Evolutionary conservation across 2,329 filamentous ascomycete species (phyloP).

Genomic region (Nothophaeocryptopus gaeumannii): DNA sequence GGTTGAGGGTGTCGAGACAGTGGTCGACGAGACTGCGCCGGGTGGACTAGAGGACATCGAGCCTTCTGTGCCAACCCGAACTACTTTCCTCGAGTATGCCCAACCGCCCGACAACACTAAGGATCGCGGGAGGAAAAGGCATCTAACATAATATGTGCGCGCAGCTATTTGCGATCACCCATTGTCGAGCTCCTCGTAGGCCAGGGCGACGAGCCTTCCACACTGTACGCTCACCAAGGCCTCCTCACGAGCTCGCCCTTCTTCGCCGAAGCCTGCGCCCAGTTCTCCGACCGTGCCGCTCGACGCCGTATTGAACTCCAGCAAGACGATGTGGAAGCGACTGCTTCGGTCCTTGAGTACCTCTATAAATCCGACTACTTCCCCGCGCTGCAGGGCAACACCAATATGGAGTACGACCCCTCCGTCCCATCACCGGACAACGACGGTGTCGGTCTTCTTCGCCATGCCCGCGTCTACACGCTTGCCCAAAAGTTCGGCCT

Average conservation of each 20-base stretch:
- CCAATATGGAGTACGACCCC: conserved; percentile 67
- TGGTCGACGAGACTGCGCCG: conserved; percentile 34
- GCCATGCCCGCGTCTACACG: conserved; percentile 86
- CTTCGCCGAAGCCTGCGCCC: conserved; percentile 62
- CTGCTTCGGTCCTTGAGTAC: conserved; percentile 77
- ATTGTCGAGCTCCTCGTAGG: conserved; percentile 48
- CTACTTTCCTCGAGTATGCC: conserved; percentile 46
- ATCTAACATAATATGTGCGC: background rate
- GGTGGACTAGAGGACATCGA: conserved; percentile 44
- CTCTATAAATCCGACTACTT: conserved; percentile 88
- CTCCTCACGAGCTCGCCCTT: conserved; percentile 72
- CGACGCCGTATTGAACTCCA: conserved; percentile 67
- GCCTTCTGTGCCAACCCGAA: conserved; percentile 39
- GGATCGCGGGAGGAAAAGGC: background rate
- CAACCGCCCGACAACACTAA: conserved; percentile 15
- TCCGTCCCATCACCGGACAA: conserved; percentile 66
- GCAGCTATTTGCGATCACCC: conserved; percentile 48
- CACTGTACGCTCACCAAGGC: conserved; percentile 75
- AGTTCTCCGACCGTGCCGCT: conserved; percentile 56
- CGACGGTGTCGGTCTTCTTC: conserved; percentile 77
- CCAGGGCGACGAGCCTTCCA: conserved; percentile 56
- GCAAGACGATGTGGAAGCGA: conserved; percentile 67
- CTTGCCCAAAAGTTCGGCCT: conserved; percentile 74
- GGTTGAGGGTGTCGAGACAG: conserved; percentile 28
- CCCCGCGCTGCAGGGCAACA: conserved; percentile 60